phyloP scores from a whole-genome alignment of 23 red algal genomes.

The Cyanidium caldarium region DNA sequence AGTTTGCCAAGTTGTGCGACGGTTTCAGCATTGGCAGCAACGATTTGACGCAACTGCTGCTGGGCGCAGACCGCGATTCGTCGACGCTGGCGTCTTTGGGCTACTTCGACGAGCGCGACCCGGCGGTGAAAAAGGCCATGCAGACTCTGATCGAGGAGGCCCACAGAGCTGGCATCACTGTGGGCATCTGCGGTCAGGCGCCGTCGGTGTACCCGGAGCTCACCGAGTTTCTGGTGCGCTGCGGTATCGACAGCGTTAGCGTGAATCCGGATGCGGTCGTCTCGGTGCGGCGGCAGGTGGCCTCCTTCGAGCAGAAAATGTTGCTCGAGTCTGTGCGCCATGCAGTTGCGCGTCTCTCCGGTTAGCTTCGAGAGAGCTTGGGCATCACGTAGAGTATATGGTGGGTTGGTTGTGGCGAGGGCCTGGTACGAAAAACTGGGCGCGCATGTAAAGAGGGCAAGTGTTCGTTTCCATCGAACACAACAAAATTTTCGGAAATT shows the following conservation, averaged over 20 bases:
- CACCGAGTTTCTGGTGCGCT: constrained; percentile 13
- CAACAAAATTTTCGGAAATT: no score
- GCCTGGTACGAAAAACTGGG: no score
- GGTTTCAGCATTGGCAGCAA: constrained; percentile 25
- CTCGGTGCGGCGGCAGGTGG: not conserved
- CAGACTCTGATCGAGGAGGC: constrained; percentile 11
- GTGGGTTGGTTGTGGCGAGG: no score
- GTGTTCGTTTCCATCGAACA: no score
- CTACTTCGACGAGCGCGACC: constrained; percentile 16
- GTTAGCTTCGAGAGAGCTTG: no score
- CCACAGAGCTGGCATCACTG: constrained; percentile 3
- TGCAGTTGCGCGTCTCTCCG: no score
- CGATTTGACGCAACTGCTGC: constrained; percentile 13
- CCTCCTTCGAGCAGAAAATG: not conserved
- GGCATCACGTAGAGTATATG: no score
- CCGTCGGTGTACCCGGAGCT: constrained; percentile 17
- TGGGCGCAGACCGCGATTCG: constrained; percentile 12
- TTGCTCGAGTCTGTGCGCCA: not conserved
- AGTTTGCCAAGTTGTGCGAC: constrained; percentile 18
- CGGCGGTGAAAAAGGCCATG: constrained; percentile 11
- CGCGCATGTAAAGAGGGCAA: no score
- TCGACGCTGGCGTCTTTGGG: constrained; percentile 9
- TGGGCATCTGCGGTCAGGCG: constrained; percentile 22
- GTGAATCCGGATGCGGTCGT: constrained; percentile 12
- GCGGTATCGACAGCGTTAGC: constrained; percentile 15